Conservation (phyloP, 2,329 filamentous ascomycete genomes). For the Trichoderma hamatum region DNA sequence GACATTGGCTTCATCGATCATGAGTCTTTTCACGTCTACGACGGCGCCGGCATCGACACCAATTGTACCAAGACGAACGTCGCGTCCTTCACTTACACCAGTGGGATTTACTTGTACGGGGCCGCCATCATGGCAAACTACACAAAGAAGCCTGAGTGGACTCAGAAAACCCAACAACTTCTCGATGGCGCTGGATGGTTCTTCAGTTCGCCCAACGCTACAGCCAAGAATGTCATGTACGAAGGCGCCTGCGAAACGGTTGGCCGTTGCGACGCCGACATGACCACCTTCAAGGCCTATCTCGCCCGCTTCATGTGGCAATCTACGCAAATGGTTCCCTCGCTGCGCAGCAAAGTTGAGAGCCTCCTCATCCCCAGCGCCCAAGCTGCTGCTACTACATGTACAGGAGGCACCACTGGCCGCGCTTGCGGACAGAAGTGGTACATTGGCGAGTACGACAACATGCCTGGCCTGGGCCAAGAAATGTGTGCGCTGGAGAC, state of each 20-base stretch:
- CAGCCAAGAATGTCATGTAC: constrained; percentile 61
- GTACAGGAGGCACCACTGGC: constrained; percentile 57
- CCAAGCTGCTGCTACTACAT: constrained; percentile 58
- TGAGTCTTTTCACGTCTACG: constrained; percentile 57
- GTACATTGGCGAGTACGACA: constrained; percentile 62
- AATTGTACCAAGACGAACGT: constrained; percentile 59
- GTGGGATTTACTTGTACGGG: constrained; percentile 67
- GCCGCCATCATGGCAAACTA: constrained; percentile 65
- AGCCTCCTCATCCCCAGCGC: constrained; percentile 55
- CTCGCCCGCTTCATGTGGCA: constrained; percentile 66
- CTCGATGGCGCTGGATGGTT: constrained; percentile 57
- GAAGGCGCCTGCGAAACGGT: constrained; percentile 67
- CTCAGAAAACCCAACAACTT: constrained; percentile 54
- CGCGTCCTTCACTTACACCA: constrained; percentile 66
- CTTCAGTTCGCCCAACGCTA: constrained; percentile 55
- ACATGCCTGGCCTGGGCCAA: constrained; percentile 59
- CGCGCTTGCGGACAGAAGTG: constrained; percentile 64
- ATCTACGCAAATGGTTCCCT: constrained; percentile 59
- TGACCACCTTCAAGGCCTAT: constrained; percentile 70
- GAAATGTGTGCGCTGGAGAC: constrained; percentile 67
- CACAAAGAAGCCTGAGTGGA: constrained; percentile 58
- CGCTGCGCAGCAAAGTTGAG: constrained; percentile 52
- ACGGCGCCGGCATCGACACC: constrained; percentile 59
- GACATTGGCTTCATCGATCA: constrained; percentile 60
- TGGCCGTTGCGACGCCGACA: constrained; percentile 62